These are phyloP conservation scores for Xylariaceae sp. DNA, from an alignment of 2,329 filamentous ascomycete genomes.

Conservation along the genomic window DNA sequence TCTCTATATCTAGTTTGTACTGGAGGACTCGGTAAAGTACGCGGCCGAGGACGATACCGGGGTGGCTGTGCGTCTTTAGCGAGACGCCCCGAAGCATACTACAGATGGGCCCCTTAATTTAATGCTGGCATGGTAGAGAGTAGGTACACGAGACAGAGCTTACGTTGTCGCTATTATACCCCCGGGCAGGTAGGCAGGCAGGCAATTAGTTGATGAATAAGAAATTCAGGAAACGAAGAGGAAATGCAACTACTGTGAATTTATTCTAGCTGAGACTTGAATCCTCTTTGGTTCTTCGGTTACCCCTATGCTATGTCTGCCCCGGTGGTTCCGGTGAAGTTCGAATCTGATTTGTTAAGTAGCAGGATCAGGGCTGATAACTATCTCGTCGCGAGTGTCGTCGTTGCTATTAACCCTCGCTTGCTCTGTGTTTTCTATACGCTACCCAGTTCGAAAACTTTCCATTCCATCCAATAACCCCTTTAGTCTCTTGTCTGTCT, in stretches of 20 bases:
- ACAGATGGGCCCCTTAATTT: background rate
- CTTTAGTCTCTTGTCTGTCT: too few relatives aligned
- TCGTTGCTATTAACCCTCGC: too few relatives aligned
- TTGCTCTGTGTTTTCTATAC: too few relatives aligned
- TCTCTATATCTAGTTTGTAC: background rate
- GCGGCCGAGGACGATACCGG: slow-evolving; percentile 1
- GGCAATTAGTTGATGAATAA: background rate
- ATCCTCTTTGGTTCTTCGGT: too few relatives aligned
- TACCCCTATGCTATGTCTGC: too few relatives aligned
- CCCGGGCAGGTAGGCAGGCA: background rate
- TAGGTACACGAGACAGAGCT: background rate
- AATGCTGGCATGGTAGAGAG: background rate
- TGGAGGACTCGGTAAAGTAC: background rate
- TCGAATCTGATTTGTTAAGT: too few relatives aligned
- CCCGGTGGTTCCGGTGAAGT: too few relatives aligned
- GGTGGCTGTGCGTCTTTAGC: slow-evolving; percentile 5
- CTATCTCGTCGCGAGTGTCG: too few relatives aligned
- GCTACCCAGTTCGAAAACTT: too few relatives aligned
- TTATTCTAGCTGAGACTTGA: background rate
- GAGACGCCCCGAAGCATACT: slow-evolving; percentile 5
- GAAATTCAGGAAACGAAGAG: background rate
- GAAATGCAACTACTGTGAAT: background rate
- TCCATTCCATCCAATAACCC: too few relatives aligned
- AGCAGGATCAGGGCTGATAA: too few relatives aligned
- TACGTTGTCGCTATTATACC: slow-evolving; percentile 10